Evolutionary conservation across 768 basidiomycete species (phyloP), one percentile per base, ranked within the genome.

Genomic region (Neoboletus magnificus): DNA sequence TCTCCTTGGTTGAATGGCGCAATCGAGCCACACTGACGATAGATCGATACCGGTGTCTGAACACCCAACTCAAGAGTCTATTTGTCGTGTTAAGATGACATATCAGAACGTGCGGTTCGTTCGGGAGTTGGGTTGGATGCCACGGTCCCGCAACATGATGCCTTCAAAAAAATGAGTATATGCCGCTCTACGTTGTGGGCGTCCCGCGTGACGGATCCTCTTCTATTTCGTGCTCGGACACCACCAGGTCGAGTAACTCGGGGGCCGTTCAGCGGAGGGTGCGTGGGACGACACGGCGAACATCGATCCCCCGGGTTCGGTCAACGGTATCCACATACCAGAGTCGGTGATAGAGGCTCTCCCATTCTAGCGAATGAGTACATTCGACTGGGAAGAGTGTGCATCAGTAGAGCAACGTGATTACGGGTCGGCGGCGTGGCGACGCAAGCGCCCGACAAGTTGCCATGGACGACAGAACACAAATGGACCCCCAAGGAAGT

Each of bases 311-410:
- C 36, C 35, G 35, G 16, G 35, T 16, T 36, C 35, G 35, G 35
- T 36, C 35, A 36, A 36, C 16, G 16, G 35, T 16, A 36, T 36
- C 35, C 15, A 36, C 35, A 36, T 15, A 36, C 35, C 35, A 18
- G 16, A 16, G 35, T 36, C 35, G 15, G 35, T 5, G 7, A 79
- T 65, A 36, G 71, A 75, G 1, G 77, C 76, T 20, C 65, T 62
- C 3, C 71, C 68, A 5, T 66, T 52, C 12, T 63, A 66, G 9
- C 70, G 69, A 16, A 79, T 70, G 20, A 80, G 72, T 16, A 79
- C 72, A 54, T 80, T 80, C 25, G 73, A 73, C 77, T 78, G 4
- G 35, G 18, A 27, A 41, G 25, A 33, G 25, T 10, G 23, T 15
- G 11, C 27, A 23, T 35, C 32, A 55, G 45, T 4, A 22, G 6